A percentile compares a stretch with the other conserved stretches of the same genome.
phyloP scores from a whole-genome alignment of 2,329 filamentous ascomycete species.

The Bipolaris zeicola region DNA sequence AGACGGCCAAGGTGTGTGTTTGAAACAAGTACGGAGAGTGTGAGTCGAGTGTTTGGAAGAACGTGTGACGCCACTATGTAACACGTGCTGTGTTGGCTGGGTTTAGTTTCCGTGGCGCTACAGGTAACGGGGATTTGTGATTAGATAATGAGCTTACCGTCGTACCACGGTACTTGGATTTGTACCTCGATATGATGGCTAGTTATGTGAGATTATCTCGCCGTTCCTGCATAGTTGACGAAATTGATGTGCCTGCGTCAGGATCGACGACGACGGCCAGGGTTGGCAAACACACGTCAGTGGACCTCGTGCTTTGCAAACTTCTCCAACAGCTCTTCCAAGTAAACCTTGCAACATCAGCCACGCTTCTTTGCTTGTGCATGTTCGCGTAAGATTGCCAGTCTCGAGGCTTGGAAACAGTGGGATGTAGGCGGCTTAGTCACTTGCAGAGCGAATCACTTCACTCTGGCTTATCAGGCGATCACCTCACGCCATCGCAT shows the following conservation, averaged over 20 bases:
- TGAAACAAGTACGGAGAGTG: background rate
- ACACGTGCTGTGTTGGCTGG: background rate
- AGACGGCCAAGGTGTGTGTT: background rate
- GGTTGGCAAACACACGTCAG: background rate
- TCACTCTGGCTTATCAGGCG: slow-evolving; percentile 32
- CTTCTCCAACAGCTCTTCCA: slow-evolving; percentile 24
- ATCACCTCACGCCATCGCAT: slow-evolving; percentile 45
- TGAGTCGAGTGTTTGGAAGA: background rate
- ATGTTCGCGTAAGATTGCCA: slow-evolving; percentile 17
- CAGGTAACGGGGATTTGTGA: background rate
- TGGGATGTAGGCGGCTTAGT: slow-evolving; percentile 36
- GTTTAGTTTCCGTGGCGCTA: background rate
- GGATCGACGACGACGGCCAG: slow-evolving; percentile 2
- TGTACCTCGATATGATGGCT: background rate
- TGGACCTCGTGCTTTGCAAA: slow-evolving; percentile 18
- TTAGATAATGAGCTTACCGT: background rate
- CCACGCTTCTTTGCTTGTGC: slow-evolving; percentile 7
- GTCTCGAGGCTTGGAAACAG: slow-evolving; percentile 17
- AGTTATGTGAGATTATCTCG: background rate
- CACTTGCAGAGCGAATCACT: slow-evolving; percentile 38
- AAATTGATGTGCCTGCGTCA: slow-evolving; percentile 8
- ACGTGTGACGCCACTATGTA: background rate
- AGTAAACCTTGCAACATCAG: slow-evolving; percentile 12
- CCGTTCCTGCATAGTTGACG: slow-evolving; percentile 2
- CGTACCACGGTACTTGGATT: background rate